Evolutionary conservation across 108 stramenopile species (phyloP).

Genomic region (Aurantiochytrium sp.): DNA sequence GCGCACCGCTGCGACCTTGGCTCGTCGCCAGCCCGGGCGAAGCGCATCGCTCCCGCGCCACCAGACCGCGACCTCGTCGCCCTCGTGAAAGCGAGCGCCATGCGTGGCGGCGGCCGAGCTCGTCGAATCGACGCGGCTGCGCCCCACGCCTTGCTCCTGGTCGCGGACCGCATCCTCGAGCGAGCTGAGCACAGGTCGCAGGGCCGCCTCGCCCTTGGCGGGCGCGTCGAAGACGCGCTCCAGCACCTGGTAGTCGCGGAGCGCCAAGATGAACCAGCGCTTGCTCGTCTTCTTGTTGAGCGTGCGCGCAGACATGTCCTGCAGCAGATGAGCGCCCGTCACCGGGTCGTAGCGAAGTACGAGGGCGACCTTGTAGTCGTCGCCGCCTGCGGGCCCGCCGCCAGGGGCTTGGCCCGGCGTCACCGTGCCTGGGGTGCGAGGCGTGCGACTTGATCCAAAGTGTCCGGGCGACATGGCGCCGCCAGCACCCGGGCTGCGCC

Average conservation of each 20-base stretch:
- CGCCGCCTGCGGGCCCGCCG: not conserved
- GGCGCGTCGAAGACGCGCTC: slow-evolving; percentile 14
- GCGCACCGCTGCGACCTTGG: not conserved
- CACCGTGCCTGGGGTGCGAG: not conserved
- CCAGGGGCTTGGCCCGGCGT: not conserved
- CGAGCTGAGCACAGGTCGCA: not conserved
- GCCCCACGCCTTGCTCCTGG: not conserved
- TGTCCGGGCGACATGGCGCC: not conserved
- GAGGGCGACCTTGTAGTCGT: not conserved
- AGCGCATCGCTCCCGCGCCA: not conserved
- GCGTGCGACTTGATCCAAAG: not conserved
- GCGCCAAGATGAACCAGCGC: not conserved
- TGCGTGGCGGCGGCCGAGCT: not conserved
- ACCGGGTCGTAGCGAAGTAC: slow-evolving; percentile 16
- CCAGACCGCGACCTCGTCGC: not conserved
- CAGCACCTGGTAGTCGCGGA: slow-evolving; percentile 26
- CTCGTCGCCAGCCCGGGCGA: not conserved
- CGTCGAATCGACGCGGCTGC: not conserved
- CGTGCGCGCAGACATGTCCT: not conserved
- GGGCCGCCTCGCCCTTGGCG: not conserved
- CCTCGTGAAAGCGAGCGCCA: not conserved
- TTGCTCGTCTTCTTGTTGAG: slow-evolving; percentile 9
- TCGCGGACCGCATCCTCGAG: not conserved
- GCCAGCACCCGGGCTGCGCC: not conserved
- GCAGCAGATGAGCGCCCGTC: slow-evolving; percentile 1